Evolutionary conservation across 495 filamentous ascomycete genomes (phyloP).

Genomic region (Trichoderma erinaceum): DNA sequence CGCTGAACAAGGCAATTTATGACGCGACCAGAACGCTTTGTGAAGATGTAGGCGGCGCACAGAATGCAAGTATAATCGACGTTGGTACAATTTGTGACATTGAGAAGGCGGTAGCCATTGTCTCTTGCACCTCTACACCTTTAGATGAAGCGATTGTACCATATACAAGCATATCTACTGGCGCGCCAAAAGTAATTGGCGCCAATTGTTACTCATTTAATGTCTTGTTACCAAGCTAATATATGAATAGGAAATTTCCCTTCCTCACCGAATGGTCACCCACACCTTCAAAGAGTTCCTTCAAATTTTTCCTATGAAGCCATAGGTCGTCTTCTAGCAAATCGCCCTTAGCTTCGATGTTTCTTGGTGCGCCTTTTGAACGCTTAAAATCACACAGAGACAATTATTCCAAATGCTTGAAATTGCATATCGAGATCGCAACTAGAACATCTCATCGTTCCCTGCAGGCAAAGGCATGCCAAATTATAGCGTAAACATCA

Average conservation of each 20-base stretch:
- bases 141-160: neutral
- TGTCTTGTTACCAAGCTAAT: neutral
- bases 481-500: slow-evolving; percentile 37
- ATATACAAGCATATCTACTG: neutral
- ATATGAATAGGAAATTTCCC: neutral
- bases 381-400: neutral
- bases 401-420: neutral
- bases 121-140: neutral
- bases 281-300: neutral
- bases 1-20: too few relatives aligned
- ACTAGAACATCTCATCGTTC: slow-evolving; percentile 13
- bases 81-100: neutral
- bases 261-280: neutral
- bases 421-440: neutral
- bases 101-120: neutral
- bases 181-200: neutral
- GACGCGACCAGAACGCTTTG: slow-evolving; percentile 14
- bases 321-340: slow-evolving; percentile 18
- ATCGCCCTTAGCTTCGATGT: slow-evolving; percentile 21
- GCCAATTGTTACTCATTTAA: neutral
- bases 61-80: neutral
- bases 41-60: slow-evolving; percentile 6
- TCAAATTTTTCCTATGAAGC: slow-evolving; percentile 18
- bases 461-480: slow-evolving; percentile 30
- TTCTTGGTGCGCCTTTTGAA: slow-evolving; percentile 15